These are phyloP conservation scores for Colletotrichum sp. DNA, from an alignment of 2,329 filamentous ascomycete genomes.

Conservation along the genomic window DNA sequence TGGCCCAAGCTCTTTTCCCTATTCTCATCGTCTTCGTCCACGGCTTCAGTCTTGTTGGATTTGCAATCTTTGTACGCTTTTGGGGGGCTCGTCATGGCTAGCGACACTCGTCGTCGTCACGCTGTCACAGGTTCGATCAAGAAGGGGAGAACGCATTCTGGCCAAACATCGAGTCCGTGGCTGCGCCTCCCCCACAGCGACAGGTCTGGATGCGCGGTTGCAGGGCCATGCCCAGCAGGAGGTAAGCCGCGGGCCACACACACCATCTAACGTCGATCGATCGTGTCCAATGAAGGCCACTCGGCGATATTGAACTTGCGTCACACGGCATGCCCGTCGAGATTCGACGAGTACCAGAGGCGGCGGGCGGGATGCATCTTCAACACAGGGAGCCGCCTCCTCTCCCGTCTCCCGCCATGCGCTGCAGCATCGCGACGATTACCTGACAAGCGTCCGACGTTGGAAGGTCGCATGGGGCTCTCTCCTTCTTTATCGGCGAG, in stretches of 20 bases:
- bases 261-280: background rate
- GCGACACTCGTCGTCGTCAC: background rate
- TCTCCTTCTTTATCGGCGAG: background rate
- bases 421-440: background rate
- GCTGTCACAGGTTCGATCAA: background rate
- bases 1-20: slow-evolving; percentile 1
- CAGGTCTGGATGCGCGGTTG: background rate
- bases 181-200: background rate
- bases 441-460: background rate
- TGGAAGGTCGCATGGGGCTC: background rate
- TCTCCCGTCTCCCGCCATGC: background rate
- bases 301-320: background rate
- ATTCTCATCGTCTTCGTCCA: background rate
- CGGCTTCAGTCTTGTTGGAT: background rate
- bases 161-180: background rate
- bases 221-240: background rate
- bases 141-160: background rate
- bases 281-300: background rate
- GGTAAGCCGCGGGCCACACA: background rate
- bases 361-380: background rate
- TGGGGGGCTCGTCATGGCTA: background rate
- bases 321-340: background rate
- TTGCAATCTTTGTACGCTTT: background rate
- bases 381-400: background rate
- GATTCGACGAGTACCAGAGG: background rate